Evolutionary conservation across 768 basidiomycete species (phyloP).

Genomic region (Dentipellis fragilis): DNA sequence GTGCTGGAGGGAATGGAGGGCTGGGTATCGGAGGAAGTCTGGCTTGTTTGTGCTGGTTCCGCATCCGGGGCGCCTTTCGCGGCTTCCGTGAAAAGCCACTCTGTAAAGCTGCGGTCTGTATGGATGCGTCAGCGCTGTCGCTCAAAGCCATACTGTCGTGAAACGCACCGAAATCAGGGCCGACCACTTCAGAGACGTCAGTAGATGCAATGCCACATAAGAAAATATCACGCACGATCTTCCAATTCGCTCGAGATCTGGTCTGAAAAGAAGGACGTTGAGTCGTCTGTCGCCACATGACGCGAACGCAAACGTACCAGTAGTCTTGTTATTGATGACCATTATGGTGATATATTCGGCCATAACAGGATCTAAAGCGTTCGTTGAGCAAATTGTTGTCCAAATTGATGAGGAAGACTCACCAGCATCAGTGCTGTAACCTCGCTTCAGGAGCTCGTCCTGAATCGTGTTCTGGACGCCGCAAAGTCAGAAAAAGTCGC

Average conservation of each 20-base stretch:
- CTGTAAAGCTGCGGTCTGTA: slow-evolving; percentile 72
- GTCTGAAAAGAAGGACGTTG: slow-evolving; percentile 31
- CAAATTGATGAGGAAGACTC: slow-evolving; percentile 19
- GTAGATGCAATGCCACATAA: neutral
- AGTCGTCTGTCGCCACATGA: neutral
- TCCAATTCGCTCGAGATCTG: slow-evolving; percentile 85
- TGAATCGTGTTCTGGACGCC: slow-evolving; percentile 58
- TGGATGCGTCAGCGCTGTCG: neutral
- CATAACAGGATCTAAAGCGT: slow-evolving; percentile 67
- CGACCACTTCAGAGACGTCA: slow-evolving; percentile 42
- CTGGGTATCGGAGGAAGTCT: slow-evolving; percentile 23
- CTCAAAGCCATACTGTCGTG: neutral
- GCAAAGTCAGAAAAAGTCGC: slow-evolving; percentile 3
- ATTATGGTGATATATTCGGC: slow-evolving; percentile 93
- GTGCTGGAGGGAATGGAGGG: slow-evolving; percentile 14
- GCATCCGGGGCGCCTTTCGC: slow-evolving; percentile 54
- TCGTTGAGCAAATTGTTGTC: neutral
- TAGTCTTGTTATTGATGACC: slow-evolving; percentile 87
- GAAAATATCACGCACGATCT: slow-evolving; percentile 43
- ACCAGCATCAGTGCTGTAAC: slow-evolving; percentile 73
- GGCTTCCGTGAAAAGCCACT: slow-evolving; percentile 81
- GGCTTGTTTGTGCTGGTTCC: slow-evolving; percentile 9
- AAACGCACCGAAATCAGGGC: slow-evolving; percentile 65
- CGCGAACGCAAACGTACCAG: slow-evolving; percentile 36
- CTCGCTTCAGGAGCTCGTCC: slow-evolving; percentile 67